Base-by-base conservation (phyloP, 805 yeast species). In the Metschnikowia hibisci region DNA sequence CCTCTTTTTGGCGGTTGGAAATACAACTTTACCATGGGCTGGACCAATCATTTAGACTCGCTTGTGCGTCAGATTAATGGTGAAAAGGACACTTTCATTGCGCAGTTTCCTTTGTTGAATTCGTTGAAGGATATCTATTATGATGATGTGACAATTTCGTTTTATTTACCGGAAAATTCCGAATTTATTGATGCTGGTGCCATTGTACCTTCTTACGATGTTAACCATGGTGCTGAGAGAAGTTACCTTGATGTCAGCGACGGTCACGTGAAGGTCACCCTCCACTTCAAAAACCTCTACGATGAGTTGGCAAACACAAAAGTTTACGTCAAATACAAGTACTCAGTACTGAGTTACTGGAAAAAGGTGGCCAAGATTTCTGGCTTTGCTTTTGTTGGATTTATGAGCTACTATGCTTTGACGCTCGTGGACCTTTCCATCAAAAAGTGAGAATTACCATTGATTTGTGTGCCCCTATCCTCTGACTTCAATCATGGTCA, bases 1-100 rank as follows among this genome's bases (percentile, higher is more conserved):
- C 99, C 99, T n/a, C 62, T 93, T 6, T 86, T 87, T 64, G 99
- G 99, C 38, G 95, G 90, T 33, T 93, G 99, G 99, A 76, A 82
- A 56, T 91, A 88, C 66, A 88, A 91, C 66, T 93, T 87, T 73
- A 93, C 98, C 16, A 64, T 91, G 53, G 98, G 98, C n/a, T 93
- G 96, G 96, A 78, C 82, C 39, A 77, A 80, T 50, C 67, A 72
- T 15, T 64, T 90, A 32, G 56, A 67, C 12, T 66, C 77, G 34
- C 82, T 74, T 52, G 69, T 86, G 41, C 80, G 66, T 53, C 55
- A 61, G 32, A 53, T 71, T 13, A 46, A 52, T 22, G 56, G 52
- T 15, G 67, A 68, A 9, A 66, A 65, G 13, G 81, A 77, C 45
- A 63, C 69, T 11, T 87, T 78, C 58, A 58, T 84, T 10, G 66